A percentile compares a stretch with the other conserved stretches of the same genome.
Conservation (phyloP, 139 green algal genomes). For the Coccomyxa sp. region DNA sequence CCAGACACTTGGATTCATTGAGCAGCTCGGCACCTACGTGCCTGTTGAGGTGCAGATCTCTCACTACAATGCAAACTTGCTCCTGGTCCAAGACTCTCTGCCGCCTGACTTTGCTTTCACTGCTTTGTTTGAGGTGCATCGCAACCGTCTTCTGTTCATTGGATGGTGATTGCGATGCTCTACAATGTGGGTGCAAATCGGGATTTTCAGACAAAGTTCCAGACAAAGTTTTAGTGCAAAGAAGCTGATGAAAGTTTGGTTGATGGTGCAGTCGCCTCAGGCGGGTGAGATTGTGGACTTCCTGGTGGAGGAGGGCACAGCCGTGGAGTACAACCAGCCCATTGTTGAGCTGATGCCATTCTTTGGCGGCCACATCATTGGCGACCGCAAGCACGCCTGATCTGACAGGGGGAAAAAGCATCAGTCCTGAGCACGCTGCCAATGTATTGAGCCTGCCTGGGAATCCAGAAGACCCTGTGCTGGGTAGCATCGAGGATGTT, state of each 20-base stretch:
- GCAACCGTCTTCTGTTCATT: neutral
- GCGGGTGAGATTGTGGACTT: conserved; percentile 78
- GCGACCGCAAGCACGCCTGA: conserved; percentile 75
- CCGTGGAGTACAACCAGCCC: conserved; percentile 77
- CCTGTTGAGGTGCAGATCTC: conserved; percentile 61
- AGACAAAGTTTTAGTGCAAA: too few species aligned
- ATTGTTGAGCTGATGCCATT: conserved; percentile 68
- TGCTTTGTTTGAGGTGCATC: too few species aligned
- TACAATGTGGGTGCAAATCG: too few species aligned
- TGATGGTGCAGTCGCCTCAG: conserved; percentile 56
- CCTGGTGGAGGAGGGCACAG: conserved; percentile 69
- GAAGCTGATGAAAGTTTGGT: too few species aligned
- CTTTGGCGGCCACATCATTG: conserved; percentile 89
- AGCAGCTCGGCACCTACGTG: conserved; percentile 93
- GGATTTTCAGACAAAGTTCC: neutral
- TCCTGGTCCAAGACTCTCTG: neutral
- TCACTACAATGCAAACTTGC: too few species aligned
- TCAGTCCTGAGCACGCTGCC: too few species aligned
- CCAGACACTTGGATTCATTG: conserved; percentile 77
- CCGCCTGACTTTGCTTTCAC: too few species aligned
- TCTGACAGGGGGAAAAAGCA: too few species aligned
- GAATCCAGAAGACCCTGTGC: too few species aligned
- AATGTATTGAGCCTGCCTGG: too few species aligned
- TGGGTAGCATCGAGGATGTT: too few species aligned
- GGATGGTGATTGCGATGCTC: neutral